Conservation (phyloP, 768 basidiomycete species). For the Clathrus columnatus region DNA sequence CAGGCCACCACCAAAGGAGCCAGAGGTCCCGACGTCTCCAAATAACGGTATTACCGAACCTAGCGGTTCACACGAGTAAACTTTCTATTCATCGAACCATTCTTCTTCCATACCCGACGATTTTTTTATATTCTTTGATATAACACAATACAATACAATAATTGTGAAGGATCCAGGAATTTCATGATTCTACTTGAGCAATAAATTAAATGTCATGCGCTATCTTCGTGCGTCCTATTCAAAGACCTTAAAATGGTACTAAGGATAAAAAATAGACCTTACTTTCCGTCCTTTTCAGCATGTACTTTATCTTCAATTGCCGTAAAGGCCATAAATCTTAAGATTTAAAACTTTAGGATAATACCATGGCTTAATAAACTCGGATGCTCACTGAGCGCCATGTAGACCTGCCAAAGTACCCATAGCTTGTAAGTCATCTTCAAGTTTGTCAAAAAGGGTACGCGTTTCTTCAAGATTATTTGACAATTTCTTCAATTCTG, state of each 20-base stretch:
- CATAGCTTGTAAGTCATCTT: conserved; percentile 73
- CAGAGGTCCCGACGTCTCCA: neutral
- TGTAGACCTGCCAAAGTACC: conserved; percentile 67
- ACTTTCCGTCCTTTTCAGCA: neutral
- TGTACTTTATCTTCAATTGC: conserved; percentile 4
- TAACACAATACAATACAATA: conserved; percentile 2
- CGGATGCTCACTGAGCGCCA: conserved; percentile 64
- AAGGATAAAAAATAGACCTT: neutral
- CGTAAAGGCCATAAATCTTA: conserved; percentile 10
- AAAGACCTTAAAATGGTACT: no score
- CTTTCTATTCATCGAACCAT: neutral
- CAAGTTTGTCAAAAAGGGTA: conserved; percentile 67
- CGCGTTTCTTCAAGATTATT: conserved; percentile 63
- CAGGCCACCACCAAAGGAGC: conserved; percentile 30
- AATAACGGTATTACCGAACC: neutral
- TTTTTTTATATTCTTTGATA: neutral
- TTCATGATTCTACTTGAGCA: neutral
- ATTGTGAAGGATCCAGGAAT: neutral
- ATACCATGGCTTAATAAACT: neutral
- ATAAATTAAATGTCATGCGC: neutral
- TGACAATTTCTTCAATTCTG: conserved; percentile 58
- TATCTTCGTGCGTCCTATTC: neutral
- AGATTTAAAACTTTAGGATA: neutral
- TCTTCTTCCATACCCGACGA: neutral
- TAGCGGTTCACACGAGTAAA: neutral